Percentiles rank a stretch among this genome's conserved stretches.
Conservation (phyloP, 2,329 filamentous ascomycete species). For the Ascochyta koolunga region DNA sequence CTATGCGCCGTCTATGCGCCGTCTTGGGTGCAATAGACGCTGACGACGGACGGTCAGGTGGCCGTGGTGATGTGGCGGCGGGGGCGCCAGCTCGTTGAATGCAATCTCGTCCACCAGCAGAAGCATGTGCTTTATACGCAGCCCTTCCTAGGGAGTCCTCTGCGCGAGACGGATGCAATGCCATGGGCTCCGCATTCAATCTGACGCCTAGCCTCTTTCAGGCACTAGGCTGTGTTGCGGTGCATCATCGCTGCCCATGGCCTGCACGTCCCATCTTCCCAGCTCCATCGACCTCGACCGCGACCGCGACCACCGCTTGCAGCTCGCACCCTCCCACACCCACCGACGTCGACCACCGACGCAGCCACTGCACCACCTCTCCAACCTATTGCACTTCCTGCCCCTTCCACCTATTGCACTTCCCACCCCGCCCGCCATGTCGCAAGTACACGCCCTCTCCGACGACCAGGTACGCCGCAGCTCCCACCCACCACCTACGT, state of each 20-base stretch:
- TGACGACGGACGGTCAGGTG: too few relatives aligned
- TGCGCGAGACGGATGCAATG: constrained; percentile 14
- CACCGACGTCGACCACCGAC: constrained; percentile 17
- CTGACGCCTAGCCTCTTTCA: constrained; percentile 16
- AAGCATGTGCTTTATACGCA: background rate
- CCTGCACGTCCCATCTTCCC: constrained; percentile 34
- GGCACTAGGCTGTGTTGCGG: constrained; percentile 1
- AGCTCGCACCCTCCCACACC: constrained; percentile 37
- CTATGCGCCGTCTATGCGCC: constrained; percentile 4
- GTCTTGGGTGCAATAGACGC: too few relatives aligned
- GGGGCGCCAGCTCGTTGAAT: too few relatives aligned
- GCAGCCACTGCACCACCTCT: constrained; percentile 21
- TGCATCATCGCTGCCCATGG: constrained; percentile 27
- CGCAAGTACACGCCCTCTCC: constrained; percentile 90
- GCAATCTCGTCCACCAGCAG: constrained; percentile 1
- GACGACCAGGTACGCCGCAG: constrained; percentile 81
- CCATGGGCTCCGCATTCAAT: constrained; percentile 9
- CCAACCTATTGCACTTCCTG: too few relatives aligned
- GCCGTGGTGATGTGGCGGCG: too few relatives aligned
- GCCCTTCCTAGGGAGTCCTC: too few relatives aligned
- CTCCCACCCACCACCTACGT: constrained; percentile 34
- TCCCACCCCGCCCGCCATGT: constrained; percentile 72
- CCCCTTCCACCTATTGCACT: background rate
- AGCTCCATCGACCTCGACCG: constrained; percentile 28
- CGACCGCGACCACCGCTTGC: constrained; percentile 20